phyloP scores from a whole-genome alignment of 179 eudicot genomes.

The Gypsophila paniculata region DNA sequence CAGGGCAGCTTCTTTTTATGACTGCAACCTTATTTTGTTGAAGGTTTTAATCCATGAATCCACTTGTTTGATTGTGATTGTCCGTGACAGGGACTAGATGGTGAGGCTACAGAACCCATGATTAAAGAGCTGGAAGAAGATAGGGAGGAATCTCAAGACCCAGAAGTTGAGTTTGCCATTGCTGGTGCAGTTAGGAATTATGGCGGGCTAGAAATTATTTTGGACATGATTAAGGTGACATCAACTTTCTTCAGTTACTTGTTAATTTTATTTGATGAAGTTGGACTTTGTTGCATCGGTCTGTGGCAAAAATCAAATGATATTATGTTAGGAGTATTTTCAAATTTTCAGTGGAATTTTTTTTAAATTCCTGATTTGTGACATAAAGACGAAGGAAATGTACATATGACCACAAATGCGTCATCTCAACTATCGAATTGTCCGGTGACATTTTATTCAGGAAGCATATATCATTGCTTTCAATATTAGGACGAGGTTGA shows the following conservation, averaged over 20 bases:
- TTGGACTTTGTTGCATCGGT: not conserved
- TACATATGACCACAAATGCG: slow-evolving; percentile 1
- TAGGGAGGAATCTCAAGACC: slow-evolving; percentile 98
- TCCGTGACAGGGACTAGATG: slow-evolving; percentile 83
- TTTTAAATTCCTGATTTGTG: not conserved
- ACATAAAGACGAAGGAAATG: not conserved
- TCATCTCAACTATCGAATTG: not conserved
- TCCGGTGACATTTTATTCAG: not conserved
- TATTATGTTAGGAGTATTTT: not conserved
- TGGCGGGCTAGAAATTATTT: slow-evolving; percentile 85
- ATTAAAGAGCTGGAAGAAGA: slow-evolving; percentile 98
- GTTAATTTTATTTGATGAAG: slow-evolving; percentile 1
- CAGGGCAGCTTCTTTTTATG: not conserved
- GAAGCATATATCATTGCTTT: not conserved
- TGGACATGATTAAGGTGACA: slow-evolving; percentile 80
- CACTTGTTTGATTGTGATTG: not conserved
- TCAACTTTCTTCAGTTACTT: not conserved
- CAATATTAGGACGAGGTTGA: not conserved
- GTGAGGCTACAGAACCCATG: slow-evolving; percentile 99
- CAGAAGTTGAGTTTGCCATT: slow-evolving; percentile 95
- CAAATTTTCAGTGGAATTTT: not conserved
- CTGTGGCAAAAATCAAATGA: not conserved
- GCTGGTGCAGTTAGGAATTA: slow-evolving; percentile 94
- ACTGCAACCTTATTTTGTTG: not conserved
- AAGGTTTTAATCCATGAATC: not conserved